Base-by-base conservation (phyloP, 2,329 filamentous ascomycete genomes). In the Calonectria multiphialidica region DNA sequence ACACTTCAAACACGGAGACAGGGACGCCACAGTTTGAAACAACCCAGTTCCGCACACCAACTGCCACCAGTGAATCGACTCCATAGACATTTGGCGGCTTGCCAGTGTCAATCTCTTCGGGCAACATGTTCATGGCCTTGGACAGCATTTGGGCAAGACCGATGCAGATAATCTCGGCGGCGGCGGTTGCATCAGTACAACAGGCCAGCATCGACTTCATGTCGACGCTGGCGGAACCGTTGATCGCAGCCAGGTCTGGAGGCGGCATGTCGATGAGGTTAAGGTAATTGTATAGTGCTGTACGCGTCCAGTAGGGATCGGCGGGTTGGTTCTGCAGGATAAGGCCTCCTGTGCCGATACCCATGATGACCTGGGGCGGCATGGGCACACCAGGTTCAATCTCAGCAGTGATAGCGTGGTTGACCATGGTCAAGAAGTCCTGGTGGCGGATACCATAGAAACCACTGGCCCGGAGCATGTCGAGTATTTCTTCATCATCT, bases 271-370 rank as follows among this genome's bases (percentile, higher is more conserved):
- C 88, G 5, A 90, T 81, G 28, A 85, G 78, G 71, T 87, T 87
- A 53, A 91, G 83, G 66, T 86, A 83, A 2, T 84, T 80, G 70
- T 88, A 90, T 44, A 89, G 81, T 0, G 87, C 84, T 0, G 87
- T 87, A 7, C 84, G 85, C 12, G 86, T 83, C 88, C 88, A 90
- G 79, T 89, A 90, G 1, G 89, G 88, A 71, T 90, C 88, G 0
- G 85, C 82, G 0, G 87, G 86, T 66, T 85, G 82, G 77, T 89
- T 90, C 75, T 90, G 89, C 6, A 80, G 80, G 15, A 88, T 84
- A 18, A 90, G 82, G 0, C 89, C 89, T 21, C 89, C 89, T 0
- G 88, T 90, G 13, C 89, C 88, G 15, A 90, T 85, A 8, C 88
- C 87, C 23, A 88, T 85, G n/a, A 88, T 82, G 21, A 90, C 78